A percentile compares a stretch with the other conserved stretches of the same genome.
Evolutionary conservation across 805 yeast genomes (phyloP).

Genomic region (Zygosaccharomyces pseudorouxii): DNA sequence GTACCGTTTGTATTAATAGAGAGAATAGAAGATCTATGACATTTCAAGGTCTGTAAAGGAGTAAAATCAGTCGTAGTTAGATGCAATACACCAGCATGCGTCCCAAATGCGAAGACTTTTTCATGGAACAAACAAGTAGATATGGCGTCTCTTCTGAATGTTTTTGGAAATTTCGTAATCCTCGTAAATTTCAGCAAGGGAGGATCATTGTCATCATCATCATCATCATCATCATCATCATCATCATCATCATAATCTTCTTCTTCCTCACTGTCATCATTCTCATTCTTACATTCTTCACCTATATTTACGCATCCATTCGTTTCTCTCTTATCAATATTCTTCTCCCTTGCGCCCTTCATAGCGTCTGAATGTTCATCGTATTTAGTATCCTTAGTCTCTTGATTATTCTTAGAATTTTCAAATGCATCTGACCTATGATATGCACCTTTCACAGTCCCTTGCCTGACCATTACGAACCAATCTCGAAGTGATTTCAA

Average conservation of each 20-base stretch:
- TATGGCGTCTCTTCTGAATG: conserved; percentile 68
- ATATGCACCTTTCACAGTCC: neutral
- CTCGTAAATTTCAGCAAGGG: conserved; percentile 75
- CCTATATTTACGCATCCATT: no score
- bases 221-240: conserved; percentile 30
- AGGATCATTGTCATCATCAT: conserved; percentile 52
- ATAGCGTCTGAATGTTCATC: neutral
- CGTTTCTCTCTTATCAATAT: conserved; percentile 15
- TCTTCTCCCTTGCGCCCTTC: conserved; percentile 1
- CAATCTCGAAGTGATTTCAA: neutral
- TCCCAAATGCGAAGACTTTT: conserved; percentile 68
- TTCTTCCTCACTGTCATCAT: conserved; percentile 23
- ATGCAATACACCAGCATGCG: conserved; percentile 82
- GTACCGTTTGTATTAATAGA: conserved; percentile 67
- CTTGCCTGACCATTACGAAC: conserved; percentile 1
- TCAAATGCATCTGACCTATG: neutral
- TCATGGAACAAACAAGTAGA: conserved; percentile 64
- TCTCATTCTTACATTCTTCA: conserved; percentile 15
- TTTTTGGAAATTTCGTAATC: conserved; percentile 58
- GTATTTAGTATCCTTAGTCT: neutral
- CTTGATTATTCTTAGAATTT: neutral
- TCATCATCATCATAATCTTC: conserved; percentile 29
- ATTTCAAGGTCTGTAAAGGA: conserved; percentile 66
- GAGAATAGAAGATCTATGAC: conserved; percentile 80
- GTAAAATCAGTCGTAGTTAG: conserved; percentile 56